A percentile compares a stretch with the other conserved stretches of the same genome.
Conservation (phyloP, 2,329 filamentous ascomycete species). For the Pyrenophora teres region DNA sequence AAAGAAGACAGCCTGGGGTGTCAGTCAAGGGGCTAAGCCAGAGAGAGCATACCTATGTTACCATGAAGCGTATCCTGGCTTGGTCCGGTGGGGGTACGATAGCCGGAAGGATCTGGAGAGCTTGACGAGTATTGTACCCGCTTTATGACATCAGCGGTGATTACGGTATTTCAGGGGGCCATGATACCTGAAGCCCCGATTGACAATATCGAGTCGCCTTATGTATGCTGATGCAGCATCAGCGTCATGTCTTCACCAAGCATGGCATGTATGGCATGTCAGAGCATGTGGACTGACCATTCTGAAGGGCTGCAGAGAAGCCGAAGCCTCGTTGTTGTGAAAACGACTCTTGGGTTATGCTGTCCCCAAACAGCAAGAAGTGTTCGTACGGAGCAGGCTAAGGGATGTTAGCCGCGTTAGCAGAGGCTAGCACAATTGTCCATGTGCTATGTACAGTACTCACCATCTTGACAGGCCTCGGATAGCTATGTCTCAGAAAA, state of each 20-base stretch:
- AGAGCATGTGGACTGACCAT: slow-evolving; percentile 57
- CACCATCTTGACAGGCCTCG: slow-evolving; percentile 12
- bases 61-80: slow-evolving; percentile 69
- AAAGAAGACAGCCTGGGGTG: slow-evolving; percentile 72
- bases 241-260: slow-evolving; percentile 3
- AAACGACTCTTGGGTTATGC: slow-evolving; percentile 74
- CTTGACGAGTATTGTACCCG: slow-evolving; percentile 82
- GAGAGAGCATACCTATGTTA: slow-evolving; percentile 38
- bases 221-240: slow-evolving; percentile 64
- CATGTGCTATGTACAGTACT: background rate
- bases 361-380: slow-evolving; percentile 84
- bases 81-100: slow-evolving; percentile 71
- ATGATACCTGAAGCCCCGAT: slow-evolving; percentile 72
- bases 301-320: slow-evolving; percentile 72
- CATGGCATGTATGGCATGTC: background rate
- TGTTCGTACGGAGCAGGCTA: slow-evolving; percentile 47
- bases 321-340: slow-evolving; percentile 70
- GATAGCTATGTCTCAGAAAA: background rate
- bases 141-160: slow-evolving; percentile 42
- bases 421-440: background rate
- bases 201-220: slow-evolving; percentile 81
- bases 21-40: slow-evolving; percentile 10
- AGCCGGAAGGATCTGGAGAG: slow-evolving; percentile 68
- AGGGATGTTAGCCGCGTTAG: background rate
- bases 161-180: background rate